These are phyloP conservation scores for Carnegiea gigantea DNA, from an alignment of 179 eudicot species.

Conservation along the genomic window DNA sequence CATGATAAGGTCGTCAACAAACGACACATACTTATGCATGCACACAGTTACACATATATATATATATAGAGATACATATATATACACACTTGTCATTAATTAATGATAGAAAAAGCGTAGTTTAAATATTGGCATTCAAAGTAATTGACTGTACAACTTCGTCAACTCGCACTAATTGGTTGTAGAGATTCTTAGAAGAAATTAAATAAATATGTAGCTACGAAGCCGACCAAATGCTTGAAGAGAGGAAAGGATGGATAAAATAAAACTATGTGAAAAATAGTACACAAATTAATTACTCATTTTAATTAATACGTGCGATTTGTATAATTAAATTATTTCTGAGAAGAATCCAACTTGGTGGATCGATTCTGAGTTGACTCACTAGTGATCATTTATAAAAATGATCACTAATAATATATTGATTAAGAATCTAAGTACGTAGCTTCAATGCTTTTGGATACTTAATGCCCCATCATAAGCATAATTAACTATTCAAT, in stretches of 20 bases:
- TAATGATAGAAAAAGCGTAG: too few relatives aligned
- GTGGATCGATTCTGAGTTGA: conserved; percentile 30
- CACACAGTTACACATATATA: too few relatives aligned
- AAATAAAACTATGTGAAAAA: background rate
- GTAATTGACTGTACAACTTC: too few relatives aligned
- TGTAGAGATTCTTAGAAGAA: too few relatives aligned
- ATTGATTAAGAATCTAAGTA: background rate
- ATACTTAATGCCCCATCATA: conserved; percentile 25
- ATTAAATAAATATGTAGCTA: too few relatives aligned
- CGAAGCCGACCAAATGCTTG: too few relatives aligned
- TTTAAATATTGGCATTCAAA: too few relatives aligned
- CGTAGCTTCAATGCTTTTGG: conserved; percentile 11
- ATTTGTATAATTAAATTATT: background rate
- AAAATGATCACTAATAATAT: background rate
- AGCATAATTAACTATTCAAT: conserved; percentile 14
- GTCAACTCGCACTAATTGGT: too few relatives aligned
- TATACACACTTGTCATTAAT: too few relatives aligned
- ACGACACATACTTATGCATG: too few relatives aligned
- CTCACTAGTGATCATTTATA: conserved; percentile 17
- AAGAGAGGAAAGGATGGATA: background rate
- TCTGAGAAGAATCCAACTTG: conserved; percentile 26
- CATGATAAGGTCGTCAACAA: too few relatives aligned
- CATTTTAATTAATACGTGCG: background rate
- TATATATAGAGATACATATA: too few relatives aligned
- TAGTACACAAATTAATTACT: background rate